These are phyloP conservation scores for Fremontodendron californicum DNA, from an alignment of 345 rosid species.

Conservation along the genomic window DNA sequence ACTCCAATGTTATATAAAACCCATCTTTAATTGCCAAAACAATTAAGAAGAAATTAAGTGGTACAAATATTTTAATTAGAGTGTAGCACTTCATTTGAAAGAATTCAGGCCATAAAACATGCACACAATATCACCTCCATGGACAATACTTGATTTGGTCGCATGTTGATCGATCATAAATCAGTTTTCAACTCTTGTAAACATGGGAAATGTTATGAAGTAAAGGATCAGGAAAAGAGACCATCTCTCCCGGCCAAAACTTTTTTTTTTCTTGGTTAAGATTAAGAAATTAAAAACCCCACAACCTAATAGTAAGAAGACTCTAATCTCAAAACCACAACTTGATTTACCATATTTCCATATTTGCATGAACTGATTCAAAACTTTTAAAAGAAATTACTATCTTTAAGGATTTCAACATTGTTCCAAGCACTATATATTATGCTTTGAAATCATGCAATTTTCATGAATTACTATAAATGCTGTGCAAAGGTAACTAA, in stretches of 20 bases:
- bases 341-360: not conserved
- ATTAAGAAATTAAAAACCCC: not conserved
- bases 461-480: not conserved
- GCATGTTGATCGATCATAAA: not conserved
- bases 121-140: not conserved
- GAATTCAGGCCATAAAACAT: not conserved
- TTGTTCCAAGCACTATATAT: not conserved
- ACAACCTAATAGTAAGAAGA: not conserved
- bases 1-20: not conserved
- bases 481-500: not conserved
- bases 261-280: not conserved
- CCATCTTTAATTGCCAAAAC: not conserved
- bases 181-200: too few species aligned
- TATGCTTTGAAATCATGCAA: not conserved
- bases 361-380: not conserved
- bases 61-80: not conserved
- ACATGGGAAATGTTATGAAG: not conserved
- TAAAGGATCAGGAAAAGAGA: too few species aligned
- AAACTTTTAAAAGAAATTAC: not conserved
- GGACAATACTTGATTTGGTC: not conserved
- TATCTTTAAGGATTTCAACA: not conserved
- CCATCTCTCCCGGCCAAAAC: not conserved
- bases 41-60: not conserved
- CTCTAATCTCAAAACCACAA: not conserved
- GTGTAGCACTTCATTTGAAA: not conserved